Percentiles rank a stretch among this genome's conserved stretches.
Conservation (phyloP, 345 rosid genomes). For the Citrus maxima region DNA sequence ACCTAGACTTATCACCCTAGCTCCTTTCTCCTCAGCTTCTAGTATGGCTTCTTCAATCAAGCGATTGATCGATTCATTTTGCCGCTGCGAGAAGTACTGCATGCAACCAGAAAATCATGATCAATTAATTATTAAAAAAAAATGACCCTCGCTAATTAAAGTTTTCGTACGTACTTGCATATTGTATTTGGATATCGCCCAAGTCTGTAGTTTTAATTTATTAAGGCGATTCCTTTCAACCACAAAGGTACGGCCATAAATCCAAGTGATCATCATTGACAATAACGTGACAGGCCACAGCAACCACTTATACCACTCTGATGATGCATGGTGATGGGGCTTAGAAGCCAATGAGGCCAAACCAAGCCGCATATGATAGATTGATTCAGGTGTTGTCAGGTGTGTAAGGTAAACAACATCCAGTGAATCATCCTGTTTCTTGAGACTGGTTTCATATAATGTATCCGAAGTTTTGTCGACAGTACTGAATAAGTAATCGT, state of each 20-base stretch:
- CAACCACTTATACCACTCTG: slow-evolving; percentile 30
- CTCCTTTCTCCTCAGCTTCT: slow-evolving; percentile 39
- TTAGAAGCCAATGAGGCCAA: slow-evolving; percentile 51
- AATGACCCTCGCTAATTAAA: too few relatives aligned
- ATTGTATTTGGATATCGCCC: slow-evolving; percentile 33
- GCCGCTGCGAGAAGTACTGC: slow-evolving; percentile 35
- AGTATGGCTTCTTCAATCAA: slow-evolving; percentile 40
- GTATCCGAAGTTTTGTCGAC: slow-evolving; percentile 31
- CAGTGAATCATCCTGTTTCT: slow-evolving; percentile 38
- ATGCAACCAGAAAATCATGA: background rate
- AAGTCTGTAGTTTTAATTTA: slow-evolving; percentile 30
- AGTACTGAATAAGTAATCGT: slow-evolving; percentile 45
- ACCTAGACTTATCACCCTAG: slow-evolving; percentile 39
- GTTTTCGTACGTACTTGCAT: slow-evolving; percentile 13
- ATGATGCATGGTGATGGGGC: slow-evolving; percentile 17
- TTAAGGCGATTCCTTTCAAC: slow-evolving; percentile 30
- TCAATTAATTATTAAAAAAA: too few relatives aligned
- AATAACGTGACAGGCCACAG: slow-evolving; percentile 38
- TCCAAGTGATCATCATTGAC: slow-evolving; percentile 26
- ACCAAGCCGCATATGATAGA: slow-evolving; percentile 53
- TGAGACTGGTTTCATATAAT: slow-evolving; percentile 28
- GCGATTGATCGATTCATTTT: slow-evolving; percentile 32
- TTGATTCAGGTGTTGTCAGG: slow-evolving; percentile 49
- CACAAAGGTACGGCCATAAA: slow-evolving; percentile 20
- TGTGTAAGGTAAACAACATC: slow-evolving; percentile 57